Conservation (phyloP, 192 early-diverging fungal species). For the Gamsiella multidivaricata region DNA sequence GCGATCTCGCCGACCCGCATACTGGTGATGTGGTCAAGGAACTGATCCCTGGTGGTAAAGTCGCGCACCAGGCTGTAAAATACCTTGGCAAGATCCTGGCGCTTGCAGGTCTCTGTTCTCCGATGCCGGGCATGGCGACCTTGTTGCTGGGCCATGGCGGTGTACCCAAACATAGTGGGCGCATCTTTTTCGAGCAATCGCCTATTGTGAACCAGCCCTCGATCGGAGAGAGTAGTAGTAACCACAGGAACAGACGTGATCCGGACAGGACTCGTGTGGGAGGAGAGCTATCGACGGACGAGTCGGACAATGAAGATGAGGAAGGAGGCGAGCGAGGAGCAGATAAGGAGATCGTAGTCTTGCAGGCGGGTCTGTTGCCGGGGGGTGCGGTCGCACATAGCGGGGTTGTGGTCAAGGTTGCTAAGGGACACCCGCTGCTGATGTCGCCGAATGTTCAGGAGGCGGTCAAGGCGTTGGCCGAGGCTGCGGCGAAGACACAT, state of each 20-base stretch:
- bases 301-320: neutral
- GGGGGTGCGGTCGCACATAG: constrained; percentile 13
- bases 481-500: constrained; percentile 40
- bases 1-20: constrained; percentile 57
- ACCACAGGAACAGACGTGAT: constrained; percentile 6
- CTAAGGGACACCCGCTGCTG: constrained; percentile 36
- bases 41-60: constrained; percentile 56
- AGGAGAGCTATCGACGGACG: constrained; percentile 8
- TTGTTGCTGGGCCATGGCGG: constrained; percentile 16
- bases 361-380: neutral
- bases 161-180: constrained; percentile 19
- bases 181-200: constrained; percentile 33
- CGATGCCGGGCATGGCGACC: constrained; percentile 41
- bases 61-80: constrained; percentile 54
- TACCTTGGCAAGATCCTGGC: constrained; percentile 59
- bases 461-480: constrained; percentile 13
- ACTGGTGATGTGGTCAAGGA: constrained; percentile 52
- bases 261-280: constrained; percentile 25
- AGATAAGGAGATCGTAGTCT: constrained; percentile 15
- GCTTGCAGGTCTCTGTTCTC: constrained; percentile 38
- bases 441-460: constrained; percentile 39
- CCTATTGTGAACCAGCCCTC: neutral
- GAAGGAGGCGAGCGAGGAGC: neutral
- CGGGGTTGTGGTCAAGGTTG: constrained; percentile 19
- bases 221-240: neutral